Evolutionary conservation across 2,329 filamentous ascomycete species (phyloP), one percentile per base, ranked within the genome.

Genomic region (Ramularia endophylla): DNA sequence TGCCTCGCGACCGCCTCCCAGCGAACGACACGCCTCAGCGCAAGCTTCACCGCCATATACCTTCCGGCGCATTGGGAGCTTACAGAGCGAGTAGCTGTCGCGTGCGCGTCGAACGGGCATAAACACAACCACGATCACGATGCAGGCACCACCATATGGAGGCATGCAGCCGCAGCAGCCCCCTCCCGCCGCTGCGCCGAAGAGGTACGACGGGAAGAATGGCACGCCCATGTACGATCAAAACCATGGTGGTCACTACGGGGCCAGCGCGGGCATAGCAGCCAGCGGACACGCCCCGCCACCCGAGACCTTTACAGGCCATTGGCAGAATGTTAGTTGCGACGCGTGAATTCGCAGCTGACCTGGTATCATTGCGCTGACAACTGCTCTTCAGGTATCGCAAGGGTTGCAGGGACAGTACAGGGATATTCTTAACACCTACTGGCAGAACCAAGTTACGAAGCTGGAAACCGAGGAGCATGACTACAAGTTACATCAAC

Each of bases 361-460:
- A 44, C 29, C 18, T 40, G 42, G 11, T 22, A 30, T 19, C 30
- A n/a, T 16, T 25, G 46, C 31, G 38, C 40, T 48, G 40, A 22
- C 16, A 39, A 22, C 44, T 17, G 29, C 38, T 22, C 27, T 41
- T 38, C 58, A 94, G 87, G 87, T 97, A 52, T 94, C 94, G 61
- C 92, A 98, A 76, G 92, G 92, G 36, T 76, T 98, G 35, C 85
- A 83, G 44, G 89, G 88, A 48, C 84, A 85, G 48, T 95, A 95
- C 66, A 90, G 94, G 64, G 92, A 98, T 64, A 95, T 97, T 59
- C 74, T 98, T 56, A 95, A 94, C 31, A 95, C 90, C 5, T 98
- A 98, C 70, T 98, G 92, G 92, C 92, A 98, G 66, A 90, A 98
- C 61, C 92, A 89, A 49, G 95, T 98, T 69, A 90, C 84, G 53